These are phyloP conservation scores for Hypsizygus marmoreus DNA, from an alignment of 768 basidiomycete species.

Conservation along the genomic window DNA sequence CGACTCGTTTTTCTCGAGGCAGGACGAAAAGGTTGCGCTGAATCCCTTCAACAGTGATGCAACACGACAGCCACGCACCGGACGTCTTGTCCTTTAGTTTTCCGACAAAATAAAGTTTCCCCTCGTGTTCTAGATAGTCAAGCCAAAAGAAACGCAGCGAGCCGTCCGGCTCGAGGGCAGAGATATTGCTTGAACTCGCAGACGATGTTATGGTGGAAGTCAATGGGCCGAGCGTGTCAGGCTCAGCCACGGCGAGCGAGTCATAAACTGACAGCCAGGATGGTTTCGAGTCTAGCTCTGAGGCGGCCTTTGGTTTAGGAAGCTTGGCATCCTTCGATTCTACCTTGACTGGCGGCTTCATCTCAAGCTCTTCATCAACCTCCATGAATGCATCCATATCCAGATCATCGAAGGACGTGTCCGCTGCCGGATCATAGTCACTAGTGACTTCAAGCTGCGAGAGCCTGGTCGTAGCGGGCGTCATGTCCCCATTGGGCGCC, in stretches of 20 bases:
- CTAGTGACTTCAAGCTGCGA: slow-evolving; percentile 61
- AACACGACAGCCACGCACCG: slow-evolving; percentile 77
- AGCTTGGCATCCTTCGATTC: slow-evolving; percentile 31
- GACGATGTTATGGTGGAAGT: slow-evolving; percentile 33
- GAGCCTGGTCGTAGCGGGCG: slow-evolving; percentile 60
- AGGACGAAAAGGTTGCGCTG: slow-evolving; percentile 91
- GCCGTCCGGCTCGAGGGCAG: slow-evolving; percentile 80
- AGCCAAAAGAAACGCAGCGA: slow-evolving; percentile 94
- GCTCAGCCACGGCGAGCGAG: slow-evolving; percentile 59
- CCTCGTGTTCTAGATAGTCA: slow-evolving; percentile 87
- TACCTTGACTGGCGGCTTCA: slow-evolving; percentile 35
- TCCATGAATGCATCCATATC: slow-evolving; percentile 66
- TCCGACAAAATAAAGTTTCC: slow-evolving; percentile 85
- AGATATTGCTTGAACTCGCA: slow-evolving; percentile 41
- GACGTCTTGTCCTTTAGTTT: slow-evolving; percentile 83
- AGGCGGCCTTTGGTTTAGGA: slow-evolving; percentile 22
- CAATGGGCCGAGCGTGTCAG: slow-evolving; percentile 60
- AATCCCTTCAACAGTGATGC: slow-evolving; percentile 81
- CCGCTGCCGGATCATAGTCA: slow-evolving; percentile 42
- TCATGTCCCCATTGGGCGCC: slow-evolving; percentile 41
- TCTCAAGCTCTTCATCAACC: slow-evolving; percentile 51
- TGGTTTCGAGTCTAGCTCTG: slow-evolving; percentile 49
- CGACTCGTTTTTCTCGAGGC: slow-evolving; percentile 68
- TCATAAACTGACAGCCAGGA: slow-evolving; percentile 80
- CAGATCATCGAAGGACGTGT: slow-evolving; percentile 51